These are phyloP conservation scores for Annulohypoxylon moriforme DNA, from an alignment of 495 filamentous ascomycete species.

Conservation along the genomic window DNA sequence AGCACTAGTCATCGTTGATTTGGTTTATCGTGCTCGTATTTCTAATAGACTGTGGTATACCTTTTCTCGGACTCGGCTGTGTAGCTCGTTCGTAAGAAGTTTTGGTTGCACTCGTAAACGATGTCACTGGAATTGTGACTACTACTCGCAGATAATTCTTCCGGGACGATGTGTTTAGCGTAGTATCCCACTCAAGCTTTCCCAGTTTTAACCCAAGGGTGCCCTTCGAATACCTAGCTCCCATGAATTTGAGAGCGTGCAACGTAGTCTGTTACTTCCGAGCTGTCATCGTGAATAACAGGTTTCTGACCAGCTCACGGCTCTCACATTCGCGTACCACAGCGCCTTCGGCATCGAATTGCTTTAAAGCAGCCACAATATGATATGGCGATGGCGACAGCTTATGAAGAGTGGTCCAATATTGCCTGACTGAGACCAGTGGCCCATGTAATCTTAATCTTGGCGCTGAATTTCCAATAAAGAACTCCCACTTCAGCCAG, in stretches of 20 bases:
- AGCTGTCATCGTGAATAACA: background rate
- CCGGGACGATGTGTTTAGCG: background rate
- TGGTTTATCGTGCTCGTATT: constrained; percentile 14
- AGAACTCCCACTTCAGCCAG: background rate
- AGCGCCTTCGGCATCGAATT: background rate
- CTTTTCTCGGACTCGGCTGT: background rate
- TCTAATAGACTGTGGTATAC: background rate
- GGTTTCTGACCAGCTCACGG: background rate
- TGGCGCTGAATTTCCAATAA: background rate
- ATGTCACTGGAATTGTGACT: background rate
- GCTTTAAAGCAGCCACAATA: background rate
- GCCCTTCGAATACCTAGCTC: background rate
- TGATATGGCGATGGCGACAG: background rate
- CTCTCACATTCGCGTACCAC: background rate
- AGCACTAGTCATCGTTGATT: background rate
- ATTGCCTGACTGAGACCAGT: background rate
- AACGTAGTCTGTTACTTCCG: background rate
- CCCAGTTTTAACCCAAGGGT: background rate
- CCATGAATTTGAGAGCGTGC: background rate
- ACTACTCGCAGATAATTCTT: background rate
- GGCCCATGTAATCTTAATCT: background rate
- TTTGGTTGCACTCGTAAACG: background rate
- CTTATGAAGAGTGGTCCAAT: background rate
- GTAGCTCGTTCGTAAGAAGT: background rate
- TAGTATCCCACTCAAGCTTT: background rate